phyloP scores from a whole-genome alignment of 2,329 filamentous ascomycete genomes.

The Cytospora mali region DNA sequence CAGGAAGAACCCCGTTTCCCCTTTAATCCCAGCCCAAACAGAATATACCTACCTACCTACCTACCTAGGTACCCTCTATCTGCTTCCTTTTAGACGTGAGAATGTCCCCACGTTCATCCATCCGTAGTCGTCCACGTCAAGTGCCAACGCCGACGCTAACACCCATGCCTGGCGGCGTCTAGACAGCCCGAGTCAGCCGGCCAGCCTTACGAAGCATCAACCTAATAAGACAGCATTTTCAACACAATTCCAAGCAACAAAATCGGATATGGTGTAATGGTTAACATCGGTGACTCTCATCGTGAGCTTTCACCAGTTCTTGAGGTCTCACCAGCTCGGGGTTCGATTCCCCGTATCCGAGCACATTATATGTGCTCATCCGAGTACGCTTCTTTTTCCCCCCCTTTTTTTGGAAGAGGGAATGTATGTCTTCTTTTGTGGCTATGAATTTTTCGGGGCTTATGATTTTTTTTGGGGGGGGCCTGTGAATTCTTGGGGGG shows the following conservation, averaged over 20 bases:
- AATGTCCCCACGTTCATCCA: background rate
- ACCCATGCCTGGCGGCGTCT: background rate
- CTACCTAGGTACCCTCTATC: too few relatives aligned
- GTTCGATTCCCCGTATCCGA: slow-evolving; percentile 24
- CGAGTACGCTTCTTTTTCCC: background rate
- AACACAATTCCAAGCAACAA: background rate
- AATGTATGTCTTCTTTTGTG: background rate
- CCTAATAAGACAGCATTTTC: background rate
- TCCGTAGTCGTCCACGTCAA: background rate
- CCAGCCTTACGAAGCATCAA: background rate
- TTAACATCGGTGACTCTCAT: slow-evolving; percentile 22
- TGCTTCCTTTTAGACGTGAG: too few relatives aligned
- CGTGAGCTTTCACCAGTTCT: background rate
- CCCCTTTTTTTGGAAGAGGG: background rate
- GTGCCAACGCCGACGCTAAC: background rate
- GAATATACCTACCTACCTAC: too few relatives aligned
- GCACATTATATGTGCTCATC: background rate
- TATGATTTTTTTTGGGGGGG: too few relatives aligned
- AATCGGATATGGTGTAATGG: slow-evolving; percentile 21
- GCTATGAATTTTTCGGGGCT: too few relatives aligned
- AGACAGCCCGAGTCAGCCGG: background rate
- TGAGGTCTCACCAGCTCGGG: slow-evolving; percentile 19
- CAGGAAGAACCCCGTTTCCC: background rate
- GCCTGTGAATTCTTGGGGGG: too few relatives aligned
- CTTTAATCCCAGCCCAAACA: too few relatives aligned